Base-by-base conservation (phyloP, 1,284 basidiomycete species). In the Apiotrichum porosum region DNA sequence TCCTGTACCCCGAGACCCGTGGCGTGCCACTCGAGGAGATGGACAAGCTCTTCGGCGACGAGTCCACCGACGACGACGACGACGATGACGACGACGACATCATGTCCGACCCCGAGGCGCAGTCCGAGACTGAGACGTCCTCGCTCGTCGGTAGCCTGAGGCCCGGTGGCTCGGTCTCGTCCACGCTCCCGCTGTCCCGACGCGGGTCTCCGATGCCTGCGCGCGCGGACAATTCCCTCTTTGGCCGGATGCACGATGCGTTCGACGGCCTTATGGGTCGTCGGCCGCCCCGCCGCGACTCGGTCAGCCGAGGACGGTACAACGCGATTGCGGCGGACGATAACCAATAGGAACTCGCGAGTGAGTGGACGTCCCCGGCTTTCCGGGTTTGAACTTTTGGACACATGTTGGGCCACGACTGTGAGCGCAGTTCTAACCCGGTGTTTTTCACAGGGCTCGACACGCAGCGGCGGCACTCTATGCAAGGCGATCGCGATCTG, bases 321-420 rank as follows among this genome's bases (percentile, higher is more conserved):
- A 75, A 79, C 55, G 77, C 81, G 45, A 80, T 85, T 45, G 72
- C 68, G 34, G 40, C 44, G 39, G 73, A 69, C 19, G 71, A 65
- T 33, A 79, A 81, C 33, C 79, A 83, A 78, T 84, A 83, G 81
- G 81, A 82, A 82, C 75, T 82, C 76, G 77, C 77, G 81, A 82
- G 81, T 73, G 54, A 60, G 68, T 61, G 26, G n/a, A n/a, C n/a
- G n/a, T n/a, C n/a, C n/a, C n/a, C n/a, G n/a, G n/a, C n/a, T n/a
- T n/a, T n/a, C n/a, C n/a, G n/a, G n/a, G n/a, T n/a, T n/a, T n/a
- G n/a, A n/a, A n/a, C n/a, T n/a, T n/a, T n/a, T n/a, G n/a, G n/a
- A n/a, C n/a, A n/a, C n/a, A n/a, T n/a, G n/a, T n/a, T n/a, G n/a
- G n/a, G n/a, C n/a, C n/a, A n/a, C n/a, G n/a, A n/a, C n/a, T n/a